Percentiles rank a stretch among this genome's conserved stretches.
These are phyloP conservation scores for Kwoniella botswanensis DNA, from an alignment of 768 basidiomycete genomes.

Conservation along the genomic window DNA sequence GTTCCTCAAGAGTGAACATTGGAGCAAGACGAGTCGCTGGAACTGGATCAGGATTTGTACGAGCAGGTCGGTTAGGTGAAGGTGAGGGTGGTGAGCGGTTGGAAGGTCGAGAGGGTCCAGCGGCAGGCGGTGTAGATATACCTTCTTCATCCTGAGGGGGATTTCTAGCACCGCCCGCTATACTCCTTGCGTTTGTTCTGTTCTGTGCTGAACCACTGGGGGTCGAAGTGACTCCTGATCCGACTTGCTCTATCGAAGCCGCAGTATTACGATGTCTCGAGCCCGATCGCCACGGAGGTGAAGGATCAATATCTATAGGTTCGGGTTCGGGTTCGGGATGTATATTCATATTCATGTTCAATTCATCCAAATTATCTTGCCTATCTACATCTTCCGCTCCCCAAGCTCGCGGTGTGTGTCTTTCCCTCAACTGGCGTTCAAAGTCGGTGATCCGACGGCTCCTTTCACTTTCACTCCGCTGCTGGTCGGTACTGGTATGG, in stretches of 20 bases:
- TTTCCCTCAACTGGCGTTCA: neutral
- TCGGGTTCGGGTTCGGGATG: conserved; percentile 18
- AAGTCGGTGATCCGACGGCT: neutral
- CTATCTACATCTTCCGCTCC: conserved; percentile 32
- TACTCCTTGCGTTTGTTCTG: neutral
- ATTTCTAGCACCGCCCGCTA: conserved; percentile 16
- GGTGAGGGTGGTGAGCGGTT: conserved; percentile 20
- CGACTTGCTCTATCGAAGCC: neutral
- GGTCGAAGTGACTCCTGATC: neutral
- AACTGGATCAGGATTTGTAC: neutral
- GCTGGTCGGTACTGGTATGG: neutral
- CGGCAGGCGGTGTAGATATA: conserved; percentile 9
- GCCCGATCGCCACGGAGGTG: conserved; percentile 23
- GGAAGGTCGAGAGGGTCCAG: neutral
- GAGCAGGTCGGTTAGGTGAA: conserved; percentile 17
- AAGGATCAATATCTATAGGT: conserved; percentile 28
- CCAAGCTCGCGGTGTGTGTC: conserved; percentile 6
- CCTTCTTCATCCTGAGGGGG: conserved; percentile 9
- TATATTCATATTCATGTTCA: conserved; percentile 11
- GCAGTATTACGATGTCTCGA: neutral
- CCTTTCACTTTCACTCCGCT: neutral
- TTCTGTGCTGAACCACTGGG: conserved; percentile 6
- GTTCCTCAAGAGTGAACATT: conserved; percentile 23
- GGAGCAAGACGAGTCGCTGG: conserved; percentile 15
- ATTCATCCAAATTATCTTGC: conserved; percentile 28